Base-by-base conservation (phyloP, 2,329 filamentous ascomycete genomes). In the Paraconiothyrium brasiliense region DNA sequence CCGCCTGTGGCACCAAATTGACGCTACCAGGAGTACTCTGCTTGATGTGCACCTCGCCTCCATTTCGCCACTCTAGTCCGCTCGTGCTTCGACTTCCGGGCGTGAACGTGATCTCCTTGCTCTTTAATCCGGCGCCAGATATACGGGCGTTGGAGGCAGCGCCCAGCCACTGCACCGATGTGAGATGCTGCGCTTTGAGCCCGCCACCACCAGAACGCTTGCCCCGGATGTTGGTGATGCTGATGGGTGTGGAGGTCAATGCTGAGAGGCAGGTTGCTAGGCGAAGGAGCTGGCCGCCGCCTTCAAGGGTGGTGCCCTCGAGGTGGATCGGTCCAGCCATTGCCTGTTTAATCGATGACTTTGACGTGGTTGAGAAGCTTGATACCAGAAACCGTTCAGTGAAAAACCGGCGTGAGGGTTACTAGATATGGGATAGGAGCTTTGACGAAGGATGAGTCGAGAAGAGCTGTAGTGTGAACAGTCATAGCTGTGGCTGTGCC, bases 271-370 rank as follows among this genome's bases (percentile, higher is more conserved):
- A 82, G 9, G 88, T 67, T 2, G 86, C 85, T 55, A 86, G 82
- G 24, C 87, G 85, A 47, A 89, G 78, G 2, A 89, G 79, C 72
- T 89, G 87, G 14, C 87, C 87, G 30, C 87, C 87, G 43, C 87
- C 87, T 81, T 89, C 87, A 22, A 89, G 83, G 3, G 82, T 87
- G 20, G 82, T 82, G 51, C 87, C 86, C 69, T 87, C 82, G 11
- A 89, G 69, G 54, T 73, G 70, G 11, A 77, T 68, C 1, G 63
- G 44, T 14, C 51, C 49, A 32, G 62, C 30, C 32, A 62, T 60
- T 27, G 49, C 16, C 11, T 27, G 8, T 52, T 39, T 24, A 1
- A 13, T 39, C 20, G n/a, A n/a, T 3, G 27, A 11, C 1, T 13
- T 30, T 41, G 50, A 41, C 24, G 24, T 24, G 13, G 10, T 11